Percentiles rank a stretch among this genome's conserved stretches.
Evolutionary conservation across 2,329 filamentous ascomycete genomes (phyloP).

Genomic region (Zalaria sp.): DNA sequence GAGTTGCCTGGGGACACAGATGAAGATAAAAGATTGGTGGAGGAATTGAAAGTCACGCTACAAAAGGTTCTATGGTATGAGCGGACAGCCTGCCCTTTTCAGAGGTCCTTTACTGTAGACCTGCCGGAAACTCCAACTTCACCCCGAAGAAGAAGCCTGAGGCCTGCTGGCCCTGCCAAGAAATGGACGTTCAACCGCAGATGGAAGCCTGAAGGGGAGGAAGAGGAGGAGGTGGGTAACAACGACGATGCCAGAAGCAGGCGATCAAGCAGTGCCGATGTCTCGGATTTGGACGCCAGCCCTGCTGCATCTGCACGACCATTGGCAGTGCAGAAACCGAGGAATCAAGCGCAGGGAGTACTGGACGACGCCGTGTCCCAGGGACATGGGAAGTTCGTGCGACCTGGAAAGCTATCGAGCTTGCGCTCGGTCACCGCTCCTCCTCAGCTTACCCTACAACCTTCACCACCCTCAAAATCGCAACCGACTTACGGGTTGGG

Average conservation of each 20-base stretch:
- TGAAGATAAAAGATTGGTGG: conserved; percentile 50
- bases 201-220: conserved; percentile 30
- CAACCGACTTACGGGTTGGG: not conserved
- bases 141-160: conserved; percentile 48
- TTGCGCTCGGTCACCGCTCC: conserved; percentile 22
- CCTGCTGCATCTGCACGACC: conserved; percentile 1
- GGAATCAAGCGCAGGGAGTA: too few relatives aligned
- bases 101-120: conserved; percentile 59
- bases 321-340: too few relatives aligned
- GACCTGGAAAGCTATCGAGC: conserved; percentile 1
- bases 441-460: conserved; percentile 27
- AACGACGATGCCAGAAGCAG: not conserved
- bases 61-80: conserved; percentile 69
- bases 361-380: not conserved
- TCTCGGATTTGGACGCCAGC: conserved; percentile 2
- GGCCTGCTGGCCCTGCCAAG: conserved; percentile 46
- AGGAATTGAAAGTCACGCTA: conserved; percentile 55
- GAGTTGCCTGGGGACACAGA: conserved; percentile 57
- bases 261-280: not conserved
- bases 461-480: conserved; percentile 26
- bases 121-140: conserved; percentile 58
- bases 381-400: conserved; percentile 7
- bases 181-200: conserved; percentile 33
- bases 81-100: conserved; percentile 76
- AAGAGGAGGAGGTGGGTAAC: conserved; percentile 1